phyloP scores from a whole-genome alignment of 495 filamentous ascomycete genomes.

The Polyplosphaeria fusca region DNA sequence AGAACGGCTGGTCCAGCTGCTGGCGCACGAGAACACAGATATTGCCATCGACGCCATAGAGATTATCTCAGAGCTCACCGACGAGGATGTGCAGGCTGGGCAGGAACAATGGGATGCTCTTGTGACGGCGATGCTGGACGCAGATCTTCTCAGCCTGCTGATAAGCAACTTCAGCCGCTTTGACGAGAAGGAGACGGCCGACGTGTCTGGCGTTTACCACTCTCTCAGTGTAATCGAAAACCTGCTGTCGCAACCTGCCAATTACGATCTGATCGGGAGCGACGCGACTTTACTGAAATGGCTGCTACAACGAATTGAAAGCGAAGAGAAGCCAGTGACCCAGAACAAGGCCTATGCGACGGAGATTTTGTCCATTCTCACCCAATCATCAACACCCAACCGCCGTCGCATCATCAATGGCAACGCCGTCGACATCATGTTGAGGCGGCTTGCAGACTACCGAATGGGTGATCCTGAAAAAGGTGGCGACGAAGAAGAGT shows the following conservation, averaged over 20 bases:
- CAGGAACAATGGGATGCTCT: conserved; percentile 79
- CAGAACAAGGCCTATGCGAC: conserved; percentile 98
- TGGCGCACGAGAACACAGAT: conserved; percentile 96
- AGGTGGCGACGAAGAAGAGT: conserved; percentile 89
- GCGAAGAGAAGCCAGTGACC: conserved; percentile 56
- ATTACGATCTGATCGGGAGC: conserved; percentile 67
- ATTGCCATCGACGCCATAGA: conserved; percentile 91
- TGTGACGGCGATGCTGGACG: conserved; percentile 76
- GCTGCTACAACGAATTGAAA: conserved; percentile 69
- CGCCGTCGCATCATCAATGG: conserved; percentile 59
- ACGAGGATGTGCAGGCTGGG: conserved; percentile 86
- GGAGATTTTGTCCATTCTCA: conserved; percentile 83
- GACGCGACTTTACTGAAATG: conserved; percentile 67
- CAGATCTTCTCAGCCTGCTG: conserved; percentile 78
- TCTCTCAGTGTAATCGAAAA: conserved; percentile 81
- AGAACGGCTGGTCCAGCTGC: conserved; percentile 68
- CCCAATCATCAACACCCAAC: conserved; percentile 66
- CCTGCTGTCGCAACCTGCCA: conserved; percentile 64
- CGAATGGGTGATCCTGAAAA: conserved; percentile 82
- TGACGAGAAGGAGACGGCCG: conserved; percentile 73
- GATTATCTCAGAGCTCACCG: conserved; percentile 87
- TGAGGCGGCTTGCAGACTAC: conserved; percentile 85
- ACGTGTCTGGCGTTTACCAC: conserved; percentile 82
- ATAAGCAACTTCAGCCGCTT: conserved; percentile 79
- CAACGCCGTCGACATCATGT: conserved; percentile 73